Evolutionary conservation across 805 yeast species (phyloP).

Genomic region (Dipodascus geniculatus): DNA sequence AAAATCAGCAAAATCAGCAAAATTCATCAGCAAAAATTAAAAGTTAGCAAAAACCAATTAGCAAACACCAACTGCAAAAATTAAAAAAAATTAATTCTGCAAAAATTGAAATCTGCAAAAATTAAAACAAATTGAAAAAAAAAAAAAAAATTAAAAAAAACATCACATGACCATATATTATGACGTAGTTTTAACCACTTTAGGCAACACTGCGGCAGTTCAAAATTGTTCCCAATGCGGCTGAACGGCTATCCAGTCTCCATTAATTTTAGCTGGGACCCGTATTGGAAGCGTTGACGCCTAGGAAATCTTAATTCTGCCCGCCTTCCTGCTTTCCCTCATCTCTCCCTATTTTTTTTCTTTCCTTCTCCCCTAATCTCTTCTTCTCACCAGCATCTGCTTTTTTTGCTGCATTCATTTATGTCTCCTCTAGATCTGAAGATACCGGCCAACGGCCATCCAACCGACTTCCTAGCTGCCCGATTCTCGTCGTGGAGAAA

Average conservation of each 20-base stretch:
- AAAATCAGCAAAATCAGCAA: no score
- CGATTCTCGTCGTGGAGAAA: conserved; percentile 82
- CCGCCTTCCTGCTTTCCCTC: background rate
- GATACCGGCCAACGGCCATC: conserved; percentile 53
- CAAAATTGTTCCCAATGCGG: background rate
- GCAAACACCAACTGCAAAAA: no score
- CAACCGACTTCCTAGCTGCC: conserved; percentile 77
- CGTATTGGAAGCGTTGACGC: background rate
- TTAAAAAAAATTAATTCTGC: no score
- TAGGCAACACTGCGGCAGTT: no score
- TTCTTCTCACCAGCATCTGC: background rate
- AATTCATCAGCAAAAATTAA: no score
- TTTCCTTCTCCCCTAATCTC: background rate
- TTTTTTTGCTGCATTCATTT: background rate
- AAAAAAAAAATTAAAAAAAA: no score
- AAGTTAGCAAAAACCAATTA: no score
- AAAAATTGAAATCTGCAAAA: no score
- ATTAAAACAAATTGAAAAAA: no score
- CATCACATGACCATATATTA: no score
- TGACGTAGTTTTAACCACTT: no score
- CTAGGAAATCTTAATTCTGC: background rate
- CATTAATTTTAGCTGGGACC: background rate
- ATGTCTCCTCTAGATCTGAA: conserved; percentile 5
- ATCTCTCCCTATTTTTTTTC: background rate
- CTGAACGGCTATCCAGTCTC: background rate